Conservation (phyloP, 148 eudicot genomes). For the Camellia japonica region DNA sequence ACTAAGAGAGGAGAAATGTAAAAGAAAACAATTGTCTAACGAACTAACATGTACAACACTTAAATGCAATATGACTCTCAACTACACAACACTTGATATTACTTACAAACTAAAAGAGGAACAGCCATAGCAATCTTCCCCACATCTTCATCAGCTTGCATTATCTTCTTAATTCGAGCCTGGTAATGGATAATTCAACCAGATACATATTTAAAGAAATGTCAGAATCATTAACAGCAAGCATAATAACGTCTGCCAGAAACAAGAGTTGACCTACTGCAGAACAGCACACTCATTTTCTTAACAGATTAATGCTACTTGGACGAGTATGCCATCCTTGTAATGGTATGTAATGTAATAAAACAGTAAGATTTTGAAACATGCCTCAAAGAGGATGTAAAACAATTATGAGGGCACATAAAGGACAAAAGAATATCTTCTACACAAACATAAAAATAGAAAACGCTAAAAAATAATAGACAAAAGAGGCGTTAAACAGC, state of each 20-base stretch:
- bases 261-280: neutral
- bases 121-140: constrained; percentile 99
- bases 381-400: neutral
- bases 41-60: neutral
- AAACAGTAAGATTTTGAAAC: neutral
- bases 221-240: neutral
- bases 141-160: constrained; percentile 99
- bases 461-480: no score
- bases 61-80: neutral
- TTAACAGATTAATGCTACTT: neutral
- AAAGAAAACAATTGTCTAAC: neutral
- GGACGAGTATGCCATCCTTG: neutral
- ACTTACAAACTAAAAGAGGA: constrained; percentile 94
- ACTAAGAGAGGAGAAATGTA: neutral
- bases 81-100: neutral
- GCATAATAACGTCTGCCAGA: neutral
- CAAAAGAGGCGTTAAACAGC: no score
- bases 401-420: neutral
- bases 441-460: no score
- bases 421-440: no score
- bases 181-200: constrained; percentile 20
- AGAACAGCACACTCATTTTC: neutral
- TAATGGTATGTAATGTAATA: neutral
- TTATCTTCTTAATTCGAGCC: constrained; percentile 96
- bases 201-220: neutral